Base-by-base conservation (phyloP, 352 stramenopile species). In the Pythium pectinolyticum region DNA sequence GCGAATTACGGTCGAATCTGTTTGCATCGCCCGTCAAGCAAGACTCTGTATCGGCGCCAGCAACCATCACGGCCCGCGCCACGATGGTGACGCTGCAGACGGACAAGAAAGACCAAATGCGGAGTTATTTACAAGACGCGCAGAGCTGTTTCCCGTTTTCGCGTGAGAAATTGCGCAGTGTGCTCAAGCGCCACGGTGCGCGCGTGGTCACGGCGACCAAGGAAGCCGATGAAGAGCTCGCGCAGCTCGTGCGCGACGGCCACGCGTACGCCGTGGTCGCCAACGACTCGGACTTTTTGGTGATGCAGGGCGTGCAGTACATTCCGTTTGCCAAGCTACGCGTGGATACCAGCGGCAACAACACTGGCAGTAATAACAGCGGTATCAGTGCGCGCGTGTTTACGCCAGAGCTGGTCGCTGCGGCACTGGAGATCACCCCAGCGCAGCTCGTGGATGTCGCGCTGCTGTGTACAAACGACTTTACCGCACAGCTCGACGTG, bases 281-380 rank as follows among this genome's bases (percentile, higher is more conserved):
- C 0, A 78, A 93, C 39, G 90, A 97, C 72, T 96, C 88, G 53
- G 90, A 97, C 57, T 97, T 96, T 62, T 62, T 97, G 17, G 77
- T 89, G 59, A 95, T 96, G 84, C 77, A 77, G 9, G 79, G 79
- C 10, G 75, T 88, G 9, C 74, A 70, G 48, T 97, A 97, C 59
- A 93, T 97, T 51, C 85, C 85, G 10, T 90, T 95, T 46, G 24
- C 52, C 0, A 81, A 75, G 28, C 56, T 90, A 1, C 55, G 19
- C 0, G 57, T 84, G 6, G 70, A 86, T n/a, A n/a, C n/a, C 43
- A 47, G 70, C 27, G 57, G 65, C 2, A 66, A n/a, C n/a, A n/a
- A n/a, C n/a, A n/a, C n/a, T n/a, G n/a, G n/a, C n/a, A n/a, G n/a
- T n/a, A n/a, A n/a, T n/a, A n/a, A n/a, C n/a, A n/a, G n/a, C n/a